Base-by-base conservation (phyloP, 192 early-diverging fungal species). In the Cladochytrium replicatum region DNA sequence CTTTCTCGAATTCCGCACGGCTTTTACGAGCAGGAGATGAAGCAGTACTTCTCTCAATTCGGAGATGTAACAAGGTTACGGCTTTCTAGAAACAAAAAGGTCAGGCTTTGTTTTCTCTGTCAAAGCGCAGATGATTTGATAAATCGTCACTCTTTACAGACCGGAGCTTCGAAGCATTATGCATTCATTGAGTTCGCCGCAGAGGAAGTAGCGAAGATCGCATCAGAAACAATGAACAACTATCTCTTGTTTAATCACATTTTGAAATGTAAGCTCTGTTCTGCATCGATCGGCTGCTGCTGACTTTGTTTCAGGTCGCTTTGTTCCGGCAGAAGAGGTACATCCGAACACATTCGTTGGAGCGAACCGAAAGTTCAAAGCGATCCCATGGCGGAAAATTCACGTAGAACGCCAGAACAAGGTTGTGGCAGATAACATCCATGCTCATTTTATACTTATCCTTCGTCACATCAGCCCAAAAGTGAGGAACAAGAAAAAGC, bases 141-240 rank as follows among this genome's bases (percentile, higher is more conserved):
- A 43, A 17, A 24, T n/a, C 29, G 15, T 43, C 13, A 56, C 0
- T 57, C 57, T 23, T 41, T 23, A 17, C 32, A 79, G 69, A 97
- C 92, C n/a, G 91, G 88, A 3, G 59, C 61, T 31, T 90, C 91
- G 6, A 88, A 86, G 67, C 93, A 98, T 62, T 98, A 80, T 58
- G 95, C 83, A 0, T 98, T 92, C 51, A 86, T 98, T 49, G 88
- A 96, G 63, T 98, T 98, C 57, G 69, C 60, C 4, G 67, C 77
- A 37, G 61, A 62, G 27, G 82, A 87, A 34, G 88, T 90, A 8
- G 95, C 95, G 13, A 46, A 75, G 41, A 90, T 96, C 45, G 95
- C 91, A 2, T 90, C 89, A 7, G 83, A 90, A 17, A 98, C 95
- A 8, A 98, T 98, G 95, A 53, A 98, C 69, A 91, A 92, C 75